Evolutionary conservation across 345 rosid genomes (phyloP), one percentile per base, ranked within the genome.

Genomic region (Erodium maritimum): DNA sequence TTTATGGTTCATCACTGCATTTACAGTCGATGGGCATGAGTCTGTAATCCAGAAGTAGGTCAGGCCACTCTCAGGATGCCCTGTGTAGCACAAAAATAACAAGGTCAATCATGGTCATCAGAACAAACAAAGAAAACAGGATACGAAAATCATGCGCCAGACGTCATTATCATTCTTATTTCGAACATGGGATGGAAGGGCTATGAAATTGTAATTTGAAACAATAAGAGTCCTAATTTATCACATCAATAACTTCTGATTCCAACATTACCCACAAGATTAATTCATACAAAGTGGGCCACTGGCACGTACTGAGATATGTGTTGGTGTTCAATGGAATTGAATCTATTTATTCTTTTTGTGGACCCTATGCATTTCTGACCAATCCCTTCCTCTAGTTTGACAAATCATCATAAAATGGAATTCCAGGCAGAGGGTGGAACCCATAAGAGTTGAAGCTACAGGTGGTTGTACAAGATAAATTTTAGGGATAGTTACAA

Each of bases 31-130:
- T 3, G 95, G 89, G 70, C 99, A 88, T 19, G 96, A 91, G 70
- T 91, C 96, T 16, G 95, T 91, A 63, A 91, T 86, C 99, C 99
- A 91, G 78, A 91, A 91, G 75, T 91, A 86, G 61, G 77, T 66
- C 58, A 91, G 65, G 18, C 95, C 95, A 54, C 66, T 71, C 57
- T 77, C 88, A 0, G 87, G 91, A 67, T 75, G 69, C 61, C 95
- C 99, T 88, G 75, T 55, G 61, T 19, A 57, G 53, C 45, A 1
- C 8, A 25, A 58, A 13, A 5, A 42, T 37, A 11, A 37, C 46
- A 37, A 37, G 8, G 34, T 29, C 5, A 29, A 29, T 29, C 8
- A 29, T 29, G 34, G 3, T 29, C 8, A 29, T 29, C 34, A 3
- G 8, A n/a, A n/a, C n/a, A 8, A 29, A 29, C 3, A 29, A 8